Conservation (phyloP, 2,329 filamentous ascomycete species). For the Beauveria bassiana region DNA sequence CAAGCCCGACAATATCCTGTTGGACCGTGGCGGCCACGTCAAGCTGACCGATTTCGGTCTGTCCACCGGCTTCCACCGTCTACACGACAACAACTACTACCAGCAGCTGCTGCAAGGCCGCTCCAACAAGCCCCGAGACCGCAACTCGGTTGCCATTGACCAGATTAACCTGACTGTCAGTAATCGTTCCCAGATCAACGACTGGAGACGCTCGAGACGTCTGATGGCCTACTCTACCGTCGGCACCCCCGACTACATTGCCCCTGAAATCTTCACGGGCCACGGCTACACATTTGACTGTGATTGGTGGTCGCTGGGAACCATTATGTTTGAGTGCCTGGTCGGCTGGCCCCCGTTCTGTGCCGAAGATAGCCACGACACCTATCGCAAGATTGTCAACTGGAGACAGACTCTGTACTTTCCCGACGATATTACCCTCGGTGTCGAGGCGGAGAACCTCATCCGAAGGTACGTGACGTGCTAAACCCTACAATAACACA, state of each 20-base stretch:
- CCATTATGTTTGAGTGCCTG: slow-evolving; percentile 99
- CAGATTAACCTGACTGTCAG: slow-evolving; percentile 98
- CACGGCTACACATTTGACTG: slow-evolving; percentile 95
- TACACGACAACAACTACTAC: slow-evolving; percentile 97
- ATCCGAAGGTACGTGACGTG: slow-evolving; percentile 66
- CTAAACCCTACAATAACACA: neutral
- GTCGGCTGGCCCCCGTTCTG: slow-evolving; percentile 99
- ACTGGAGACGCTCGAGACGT: slow-evolving; percentile 91
- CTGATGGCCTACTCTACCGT: slow-evolving; percentile 98
- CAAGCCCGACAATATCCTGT: slow-evolving; percentile 96
- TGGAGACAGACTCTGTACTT: slow-evolving; percentile 96
- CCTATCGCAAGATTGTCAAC: slow-evolving; percentile 98
- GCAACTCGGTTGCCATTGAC: slow-evolving; percentile 91
- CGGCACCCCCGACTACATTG: slow-evolving; percentile 96
- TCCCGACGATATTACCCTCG: slow-evolving; percentile 87
- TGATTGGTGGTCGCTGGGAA: slow-evolving; percentile 98
- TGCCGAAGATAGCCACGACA: slow-evolving; percentile 93
- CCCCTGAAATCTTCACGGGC: slow-evolving; percentile 94
- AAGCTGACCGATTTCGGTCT: slow-evolving; percentile 98
- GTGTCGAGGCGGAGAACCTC: slow-evolving; percentile 81
- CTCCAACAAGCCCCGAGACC: slow-evolving; percentile 66
- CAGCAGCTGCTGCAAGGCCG: slow-evolving; percentile 84
- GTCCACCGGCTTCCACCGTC: slow-evolving; percentile 94
- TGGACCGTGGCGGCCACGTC: slow-evolving; percentile 92
- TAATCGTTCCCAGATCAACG: slow-evolving; percentile 96